These are phyloP conservation scores for Asclepias syriaca DNA, from an alignment of 257 asterid genomes.

Conservation along the genomic window DNA sequence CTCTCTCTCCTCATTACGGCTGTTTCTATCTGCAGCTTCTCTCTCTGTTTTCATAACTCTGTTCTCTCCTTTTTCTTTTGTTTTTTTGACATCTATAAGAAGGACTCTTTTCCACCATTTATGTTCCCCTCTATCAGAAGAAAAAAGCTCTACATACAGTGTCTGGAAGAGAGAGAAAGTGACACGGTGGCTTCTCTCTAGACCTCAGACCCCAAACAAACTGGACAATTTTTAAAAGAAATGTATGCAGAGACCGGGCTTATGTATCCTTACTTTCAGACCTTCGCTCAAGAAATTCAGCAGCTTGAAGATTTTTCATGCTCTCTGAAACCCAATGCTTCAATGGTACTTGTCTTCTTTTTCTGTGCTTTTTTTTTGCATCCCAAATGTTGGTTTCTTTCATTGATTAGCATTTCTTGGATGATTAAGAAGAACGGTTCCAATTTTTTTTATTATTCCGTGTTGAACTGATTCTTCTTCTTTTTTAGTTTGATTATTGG, in stretches of 20 bases:
- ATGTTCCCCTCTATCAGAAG: conserved; percentile 17
- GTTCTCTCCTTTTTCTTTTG: conserved; percentile 19
- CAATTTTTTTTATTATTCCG: conserved; percentile 11
- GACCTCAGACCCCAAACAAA: not conserved
- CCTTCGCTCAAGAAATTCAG: conserved; percentile 53
- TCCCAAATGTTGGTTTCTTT: not conserved
- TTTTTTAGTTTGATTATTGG: not conserved
- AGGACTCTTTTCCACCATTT: conserved; percentile 31
- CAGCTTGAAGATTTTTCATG: conserved; percentile 51
- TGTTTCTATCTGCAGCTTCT: conserved; percentile 25
- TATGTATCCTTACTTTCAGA: conserved; percentile 59
- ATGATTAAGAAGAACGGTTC: conserved; percentile 12
- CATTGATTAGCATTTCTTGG: conserved; percentile 18
- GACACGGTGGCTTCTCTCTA: not conserved
- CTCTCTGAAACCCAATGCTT: conserved; percentile 49
- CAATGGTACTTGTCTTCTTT: conserved; percentile 33
- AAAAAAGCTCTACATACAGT: conserved; percentile 8
- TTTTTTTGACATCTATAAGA: conserved; percentile 44
- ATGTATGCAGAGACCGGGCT: conserved; percentile 77
- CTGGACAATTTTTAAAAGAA: conserved; percentile 14
- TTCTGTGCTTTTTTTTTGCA: not conserved
- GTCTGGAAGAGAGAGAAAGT: conserved; percentile 10
- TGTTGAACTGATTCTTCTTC: conserved; percentile 4
- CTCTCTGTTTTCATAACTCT: conserved; percentile 15
- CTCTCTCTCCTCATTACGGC: conserved; percentile 31